Conservation (phyloP, 2,329 filamentous ascomycete species). For the Monosporascus sp. region DNA sequence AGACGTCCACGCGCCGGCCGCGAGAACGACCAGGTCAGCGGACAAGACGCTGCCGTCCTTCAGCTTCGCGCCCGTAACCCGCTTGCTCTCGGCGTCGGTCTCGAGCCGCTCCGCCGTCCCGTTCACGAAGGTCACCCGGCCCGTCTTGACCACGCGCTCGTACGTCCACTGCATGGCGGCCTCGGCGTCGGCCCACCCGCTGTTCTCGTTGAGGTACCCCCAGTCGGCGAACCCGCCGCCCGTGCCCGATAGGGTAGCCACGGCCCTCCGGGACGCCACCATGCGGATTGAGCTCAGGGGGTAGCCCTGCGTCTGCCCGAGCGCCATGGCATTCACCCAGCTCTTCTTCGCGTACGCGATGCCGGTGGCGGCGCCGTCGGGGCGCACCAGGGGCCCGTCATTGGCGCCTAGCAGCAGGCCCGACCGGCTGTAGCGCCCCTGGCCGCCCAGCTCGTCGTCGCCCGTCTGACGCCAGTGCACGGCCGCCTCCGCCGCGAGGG, state of each 20-base stretch:
- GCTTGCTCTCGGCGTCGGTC: slow-evolving; percentile 26
- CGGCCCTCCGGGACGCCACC: slow-evolving; percentile 38
- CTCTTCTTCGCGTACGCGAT: slow-evolving; percentile 56
- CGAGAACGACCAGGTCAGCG: slow-evolving; percentile 72
- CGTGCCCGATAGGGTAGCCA: slow-evolving; percentile 41
- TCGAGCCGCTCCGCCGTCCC: slow-evolving; percentile 42
- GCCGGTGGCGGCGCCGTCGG: slow-evolving; percentile 38
- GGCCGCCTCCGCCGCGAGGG: slow-evolving; percentile 67
- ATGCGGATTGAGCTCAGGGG: slow-evolving; percentile 36
- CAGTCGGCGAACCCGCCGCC: slow-evolving; percentile 52
- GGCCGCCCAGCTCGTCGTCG: slow-evolving; percentile 49
- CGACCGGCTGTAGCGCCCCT: slow-evolving; percentile 64
- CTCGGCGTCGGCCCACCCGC: slow-evolving; percentile 78
- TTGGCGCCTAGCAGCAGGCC: slow-evolving; percentile 63
- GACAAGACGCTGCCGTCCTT: slow-evolving; percentile 42
- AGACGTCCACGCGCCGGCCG: slow-evolving; percentile 83
- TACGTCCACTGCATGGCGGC: slow-evolving; percentile 62
- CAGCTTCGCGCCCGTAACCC: slow-evolving; percentile 55
- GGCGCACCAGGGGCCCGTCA: slow-evolving; percentile 24
- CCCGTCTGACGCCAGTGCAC: slow-evolving; percentile 59
- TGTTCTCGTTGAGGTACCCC: slow-evolving; percentile 69
- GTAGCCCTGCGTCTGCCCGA: slow-evolving; percentile 37
- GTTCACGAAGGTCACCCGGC: slow-evolving; percentile 51
- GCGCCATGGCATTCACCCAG: slow-evolving; percentile 53
- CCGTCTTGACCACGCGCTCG: slow-evolving; percentile 45